Percentiles rank a stretch among this genome's conserved stretches.
phyloP scores from a whole-genome alignment of 2,329 filamentous ascomycete species.

The Helotiales sp. region DNA sequence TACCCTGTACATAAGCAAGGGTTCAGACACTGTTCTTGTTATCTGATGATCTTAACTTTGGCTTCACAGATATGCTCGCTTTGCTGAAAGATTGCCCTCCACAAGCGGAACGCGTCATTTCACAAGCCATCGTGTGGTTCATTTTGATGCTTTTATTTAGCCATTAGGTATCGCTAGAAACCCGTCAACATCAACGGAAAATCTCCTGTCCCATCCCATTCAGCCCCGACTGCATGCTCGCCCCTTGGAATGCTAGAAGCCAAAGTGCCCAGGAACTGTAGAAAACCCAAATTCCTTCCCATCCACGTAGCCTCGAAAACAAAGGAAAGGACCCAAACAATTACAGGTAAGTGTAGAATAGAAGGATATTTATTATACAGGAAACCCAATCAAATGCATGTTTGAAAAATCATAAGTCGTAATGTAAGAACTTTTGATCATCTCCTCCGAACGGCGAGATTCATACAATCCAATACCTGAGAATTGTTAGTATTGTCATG shows the following conservation, averaged over 20 bases:
- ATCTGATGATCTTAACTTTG: no score
- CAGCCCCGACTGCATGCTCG: slow-evolving; percentile 11
- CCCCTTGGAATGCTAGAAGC: slow-evolving; percentile 6
- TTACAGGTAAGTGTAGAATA: slow-evolving; percentile 29
- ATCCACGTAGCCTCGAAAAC: neutral
- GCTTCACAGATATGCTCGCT: no score
- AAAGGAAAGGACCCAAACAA: slow-evolving; percentile 5
- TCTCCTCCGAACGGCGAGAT: slow-evolving; percentile 35
- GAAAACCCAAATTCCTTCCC: neutral
- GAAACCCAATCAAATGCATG: slow-evolving; percentile 24
- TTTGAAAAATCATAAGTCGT: slow-evolving; percentile 36
- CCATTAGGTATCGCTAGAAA: slow-evolving; percentile 8
- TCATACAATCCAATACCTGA: slow-evolving; percentile 40
- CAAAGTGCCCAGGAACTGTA: neutral
- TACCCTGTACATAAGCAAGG: no score
- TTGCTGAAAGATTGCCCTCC: no score
- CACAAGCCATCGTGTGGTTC: neutral
- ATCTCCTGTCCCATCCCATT: neutral
- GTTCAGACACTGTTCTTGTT: no score
- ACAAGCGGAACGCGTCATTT: neutral
- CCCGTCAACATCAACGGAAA: neutral
- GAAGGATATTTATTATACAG: slow-evolving; percentile 40
- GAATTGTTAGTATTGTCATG: slow-evolving; percentile 10
- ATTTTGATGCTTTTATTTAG: slow-evolving; percentile 5
- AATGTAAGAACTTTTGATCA: slow-evolving; percentile 33